Conservation (phyloP, 2,329 filamentous ascomycete species). For the Aureobasidium sp. region DNA sequence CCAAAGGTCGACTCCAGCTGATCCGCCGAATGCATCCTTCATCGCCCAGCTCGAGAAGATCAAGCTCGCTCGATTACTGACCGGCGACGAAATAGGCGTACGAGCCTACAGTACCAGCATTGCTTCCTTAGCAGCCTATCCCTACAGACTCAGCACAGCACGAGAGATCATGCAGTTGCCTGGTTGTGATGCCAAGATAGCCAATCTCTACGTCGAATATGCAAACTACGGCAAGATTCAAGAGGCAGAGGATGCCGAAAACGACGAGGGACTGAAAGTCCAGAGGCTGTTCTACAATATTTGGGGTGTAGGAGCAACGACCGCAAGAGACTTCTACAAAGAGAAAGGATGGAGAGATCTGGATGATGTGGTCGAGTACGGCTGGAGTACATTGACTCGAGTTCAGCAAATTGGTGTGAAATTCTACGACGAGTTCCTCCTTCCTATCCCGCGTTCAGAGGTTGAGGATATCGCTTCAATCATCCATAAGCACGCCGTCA, state of each 20-base stretch:
- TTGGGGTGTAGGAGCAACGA: constrained; percentile 83
- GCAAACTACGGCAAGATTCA: constrained; percentile 50
- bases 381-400: constrained; percentile 66
- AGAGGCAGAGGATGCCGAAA: constrained; percentile 58
- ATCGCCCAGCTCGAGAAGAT: constrained; percentile 69
- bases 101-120: constrained; percentile 85
- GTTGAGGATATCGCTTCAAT: constrained; percentile 60
- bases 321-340: constrained; percentile 73
- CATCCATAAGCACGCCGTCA: constrained; percentile 61
- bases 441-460: constrained; percentile 64
- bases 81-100: constrained; percentile 69
- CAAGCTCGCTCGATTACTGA: constrained; percentile 61
- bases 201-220: constrained; percentile 71
- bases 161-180: constrained; percentile 52
- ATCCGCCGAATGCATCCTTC: constrained; percentile 68
- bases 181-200: constrained; percentile 75
- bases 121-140: constrained; percentile 76
- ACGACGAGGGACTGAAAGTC: constrained; percentile 56
- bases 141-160: constrained; percentile 45
- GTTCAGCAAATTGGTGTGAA: constrained; percentile 93
- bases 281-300: constrained; percentile 72
- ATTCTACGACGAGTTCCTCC: constrained; percentile 78
- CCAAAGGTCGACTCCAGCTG: constrained; percentile 63
- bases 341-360: constrained; percentile 71
- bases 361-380: constrained; percentile 77